phyloP scores from a whole-genome alignment of 2,329 filamentous ascomycete genomes.

The Mycosphaerelloides madeirae region DNA sequence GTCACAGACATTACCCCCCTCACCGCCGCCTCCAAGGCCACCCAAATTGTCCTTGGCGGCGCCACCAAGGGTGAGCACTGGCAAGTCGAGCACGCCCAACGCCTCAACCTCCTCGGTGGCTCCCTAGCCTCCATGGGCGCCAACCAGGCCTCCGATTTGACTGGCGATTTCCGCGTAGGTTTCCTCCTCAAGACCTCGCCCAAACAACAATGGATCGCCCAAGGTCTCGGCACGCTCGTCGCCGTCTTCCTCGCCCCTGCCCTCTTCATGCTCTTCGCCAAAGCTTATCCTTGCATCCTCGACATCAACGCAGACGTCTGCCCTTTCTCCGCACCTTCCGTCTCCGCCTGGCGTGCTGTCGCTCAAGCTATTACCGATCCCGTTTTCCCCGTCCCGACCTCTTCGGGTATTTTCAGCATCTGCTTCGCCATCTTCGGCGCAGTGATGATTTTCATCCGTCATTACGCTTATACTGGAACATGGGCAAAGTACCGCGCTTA shows the following conservation, averaged over 20 bases:
- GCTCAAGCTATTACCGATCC: conserved; percentile 58
- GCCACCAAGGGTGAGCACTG: conserved; percentile 55
- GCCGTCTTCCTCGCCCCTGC: conserved; percentile 64
- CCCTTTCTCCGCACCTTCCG: conserved; percentile 59
- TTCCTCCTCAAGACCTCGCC: conserved; percentile 63
- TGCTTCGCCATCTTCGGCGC: conserved; percentile 51
- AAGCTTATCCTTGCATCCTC: conserved; percentile 65
- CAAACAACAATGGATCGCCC: conserved; percentile 62
- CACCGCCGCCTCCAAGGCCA: conserved; percentile 63
- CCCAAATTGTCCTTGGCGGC: conserved; percentile 63
- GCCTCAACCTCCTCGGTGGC: conserved; percentile 62
- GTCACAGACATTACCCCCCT: conserved; percentile 56
- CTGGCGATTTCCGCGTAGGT: conserved; percentile 62
- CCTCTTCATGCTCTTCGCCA: conserved; percentile 63
- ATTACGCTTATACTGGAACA: conserved; percentile 51
- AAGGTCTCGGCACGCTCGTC: conserved; percentile 58
- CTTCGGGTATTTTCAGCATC: conserved; percentile 55
- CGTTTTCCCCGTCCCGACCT: conserved; percentile 51
- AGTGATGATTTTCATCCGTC: conserved; percentile 50
- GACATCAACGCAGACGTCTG: conserved; percentile 47
- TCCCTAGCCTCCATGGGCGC: conserved; percentile 39
- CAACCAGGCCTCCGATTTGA: conserved; percentile 46
- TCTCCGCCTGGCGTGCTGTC: conserved; percentile 62
- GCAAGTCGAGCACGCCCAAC: conserved; percentile 50
- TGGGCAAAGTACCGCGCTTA: conserved; percentile 53